A percentile compares a stretch with the other conserved stretches of the same genome.
Conservation (phyloP, 768 basidiomycete genomes). For the Russula foetens region DNA sequence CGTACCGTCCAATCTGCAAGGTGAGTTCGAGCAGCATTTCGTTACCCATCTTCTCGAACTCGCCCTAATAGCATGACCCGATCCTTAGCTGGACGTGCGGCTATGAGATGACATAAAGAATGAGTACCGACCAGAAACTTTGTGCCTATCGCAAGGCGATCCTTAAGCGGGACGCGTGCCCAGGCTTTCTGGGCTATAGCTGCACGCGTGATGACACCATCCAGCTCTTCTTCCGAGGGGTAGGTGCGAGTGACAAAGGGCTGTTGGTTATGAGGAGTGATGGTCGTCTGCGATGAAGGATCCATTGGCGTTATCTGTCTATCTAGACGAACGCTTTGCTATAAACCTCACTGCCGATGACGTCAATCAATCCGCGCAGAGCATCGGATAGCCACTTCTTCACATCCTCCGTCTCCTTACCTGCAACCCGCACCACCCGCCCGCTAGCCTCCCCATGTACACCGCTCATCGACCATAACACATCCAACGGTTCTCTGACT, state of each 20-base stretch:
- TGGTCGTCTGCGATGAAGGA: conserved; percentile 57
- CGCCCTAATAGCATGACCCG: conserved; percentile 29
- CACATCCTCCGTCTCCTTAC: conserved; percentile 66
- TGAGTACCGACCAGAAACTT: conserved; percentile 57
- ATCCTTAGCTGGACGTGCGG: not conserved
- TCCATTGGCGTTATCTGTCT: not conserved
- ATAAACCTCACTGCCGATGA: conserved; percentile 60
- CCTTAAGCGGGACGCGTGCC: conserved; percentile 47
- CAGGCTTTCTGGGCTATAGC: conserved; percentile 67
- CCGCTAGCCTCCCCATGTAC: conserved; percentile 38
- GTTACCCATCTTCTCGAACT: conserved; percentile 44
- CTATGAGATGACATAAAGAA: not conserved
- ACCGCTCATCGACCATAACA: conserved; percentile 78
- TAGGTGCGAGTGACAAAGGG: conserved; percentile 61
- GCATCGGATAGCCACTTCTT: conserved; percentile 57
- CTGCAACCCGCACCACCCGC: conserved; percentile 66
- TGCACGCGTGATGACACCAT: conserved; percentile 48
- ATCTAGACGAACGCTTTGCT: conserved; percentile 47
- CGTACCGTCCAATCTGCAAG: conserved; percentile 86
- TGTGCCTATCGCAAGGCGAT: conserved; percentile 63
- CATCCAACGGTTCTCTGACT: conserved; percentile 38
- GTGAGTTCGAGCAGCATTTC: conserved; percentile 72
- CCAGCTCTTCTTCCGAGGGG: conserved; percentile 50
- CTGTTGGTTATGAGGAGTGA: conserved; percentile 72
- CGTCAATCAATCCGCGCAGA: conserved; percentile 40